These are phyloP conservation scores for Petunia secreta DNA, from an alignment of 257 asterid genomes.

Conservation along the genomic window DNA sequence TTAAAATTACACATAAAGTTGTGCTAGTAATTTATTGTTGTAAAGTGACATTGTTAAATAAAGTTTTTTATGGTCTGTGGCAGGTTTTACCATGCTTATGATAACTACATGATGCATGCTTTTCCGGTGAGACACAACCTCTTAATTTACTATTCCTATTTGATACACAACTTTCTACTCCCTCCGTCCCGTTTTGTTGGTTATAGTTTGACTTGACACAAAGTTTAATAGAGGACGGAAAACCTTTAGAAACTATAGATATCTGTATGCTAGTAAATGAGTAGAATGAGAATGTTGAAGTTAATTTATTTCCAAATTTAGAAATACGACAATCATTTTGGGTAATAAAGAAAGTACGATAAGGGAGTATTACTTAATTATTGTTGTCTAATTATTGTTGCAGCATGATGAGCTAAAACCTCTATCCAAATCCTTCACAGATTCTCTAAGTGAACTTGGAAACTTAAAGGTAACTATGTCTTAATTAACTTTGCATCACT, in stretches of 20 bases:
- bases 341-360: too few species aligned
- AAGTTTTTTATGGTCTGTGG: slow-evolving; percentile 31
- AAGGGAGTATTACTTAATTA: neutral
- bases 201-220: too few species aligned
- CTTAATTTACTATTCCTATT: neutral
- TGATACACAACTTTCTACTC: neutral
- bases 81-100: slow-evolving; percentile 99
- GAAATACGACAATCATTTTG: too few species aligned
- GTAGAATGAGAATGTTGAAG: too few species aligned
- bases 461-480: slow-evolving; percentile 70
- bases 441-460: slow-evolving; percentile 93
- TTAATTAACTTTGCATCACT: neutral
- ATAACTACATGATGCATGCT: slow-evolving; percentile 87
- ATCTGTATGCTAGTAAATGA: too few species aligned
- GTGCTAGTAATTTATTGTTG: neutral
- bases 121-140: slow-evolving; percentile 74
- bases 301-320: too few species aligned
- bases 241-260: too few species aligned
- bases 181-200: too few species aligned
- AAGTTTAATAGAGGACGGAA: too few species aligned
- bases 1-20: neutral
- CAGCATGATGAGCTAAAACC: slow-evolving; percentile 99
- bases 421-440: slow-evolving; percentile 71
- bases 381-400: slow-evolving; percentile 28
- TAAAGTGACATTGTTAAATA: neutral